A percentile compares a stretch with the other conserved stretches of the same genome.
Evolutionary conservation across 148 eudicot species (phyloP).

Genomic region (Rhododendron vialii): DNA sequence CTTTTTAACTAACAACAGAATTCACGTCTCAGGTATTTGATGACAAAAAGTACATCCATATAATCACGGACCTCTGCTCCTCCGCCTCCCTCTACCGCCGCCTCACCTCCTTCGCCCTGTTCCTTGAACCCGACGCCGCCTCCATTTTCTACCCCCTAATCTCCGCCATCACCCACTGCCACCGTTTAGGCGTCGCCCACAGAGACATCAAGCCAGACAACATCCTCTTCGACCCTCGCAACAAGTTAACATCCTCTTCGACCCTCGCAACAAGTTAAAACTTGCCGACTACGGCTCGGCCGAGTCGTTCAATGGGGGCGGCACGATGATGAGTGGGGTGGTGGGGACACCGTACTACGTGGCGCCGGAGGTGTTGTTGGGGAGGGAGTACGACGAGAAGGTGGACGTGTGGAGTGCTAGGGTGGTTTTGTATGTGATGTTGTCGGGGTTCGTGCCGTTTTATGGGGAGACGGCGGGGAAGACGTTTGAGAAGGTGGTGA

Average conservation of each 20-base stretch:
- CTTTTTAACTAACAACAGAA: not conserved
- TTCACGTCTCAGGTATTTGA: slow-evolving; percentile 11
- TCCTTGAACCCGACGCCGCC: slow-evolving; percentile 53
- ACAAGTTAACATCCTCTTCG: slow-evolving; percentile 74
- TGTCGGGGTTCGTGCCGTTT: slow-evolving; percentile 79
- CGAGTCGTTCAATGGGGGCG: slow-evolving; percentile 44
- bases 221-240: no score
- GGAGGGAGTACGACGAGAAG: slow-evolving; percentile 74
- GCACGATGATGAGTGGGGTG: slow-evolving; percentile 51
- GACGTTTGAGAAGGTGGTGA: slow-evolving; percentile 63
- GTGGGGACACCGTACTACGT: slow-evolving; percentile 94
- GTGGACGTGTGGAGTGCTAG: slow-evolving; percentile 90
- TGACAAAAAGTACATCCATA: slow-evolving; percentile 36
- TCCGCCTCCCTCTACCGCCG: slow-evolving; percentile 28
- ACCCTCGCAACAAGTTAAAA: slow-evolving; percentile 39
- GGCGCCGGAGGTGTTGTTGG: slow-evolving; percentile 81
- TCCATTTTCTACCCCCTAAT: slow-evolving; percentile 37
- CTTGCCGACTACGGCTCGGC: slow-evolving; percentile 86
- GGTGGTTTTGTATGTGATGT: slow-evolving; percentile 75
- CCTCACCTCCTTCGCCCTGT: slow-evolving; percentile 10
- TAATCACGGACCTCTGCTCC: slow-evolving; percentile 44
- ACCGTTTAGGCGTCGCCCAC: slow-evolving; percentile 67
- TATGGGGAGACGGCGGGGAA: slow-evolving; percentile 63
- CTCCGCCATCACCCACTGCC: slow-evolving; percentile 57
- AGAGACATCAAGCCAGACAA: slow-evolving; percentile 85